Conservation (phyloP, 441 rosid genomes). For the Iberis amara region DNA sequence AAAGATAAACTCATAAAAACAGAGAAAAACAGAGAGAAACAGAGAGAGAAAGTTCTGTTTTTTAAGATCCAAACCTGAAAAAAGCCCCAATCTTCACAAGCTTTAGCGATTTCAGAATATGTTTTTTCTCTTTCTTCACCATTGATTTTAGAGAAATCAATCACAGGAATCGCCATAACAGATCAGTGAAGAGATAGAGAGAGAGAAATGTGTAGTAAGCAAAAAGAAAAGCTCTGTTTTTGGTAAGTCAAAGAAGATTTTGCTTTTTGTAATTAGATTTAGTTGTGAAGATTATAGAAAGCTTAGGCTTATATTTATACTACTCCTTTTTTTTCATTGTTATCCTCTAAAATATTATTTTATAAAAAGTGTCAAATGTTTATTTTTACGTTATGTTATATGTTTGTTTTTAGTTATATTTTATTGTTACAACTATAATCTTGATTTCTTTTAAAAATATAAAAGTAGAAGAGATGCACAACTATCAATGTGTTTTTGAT, state of each 20-base stretch:
- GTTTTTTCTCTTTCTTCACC: slow-evolving; percentile 57
- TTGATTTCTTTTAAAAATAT: neutral
- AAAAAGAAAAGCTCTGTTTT: slow-evolving; percentile 18
- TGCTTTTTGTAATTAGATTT: slow-evolving; percentile 14
- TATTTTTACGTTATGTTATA: slow-evolving; percentile 12
- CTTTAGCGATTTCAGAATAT: slow-evolving; percentile 58
- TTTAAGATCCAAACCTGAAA: slow-evolving; percentile 34
- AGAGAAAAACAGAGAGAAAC: neutral
- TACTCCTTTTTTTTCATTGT: neutral
- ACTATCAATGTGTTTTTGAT: neutral
- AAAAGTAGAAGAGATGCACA: neutral
- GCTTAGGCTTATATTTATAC: slow-evolving; percentile 37
- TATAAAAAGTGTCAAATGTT: slow-evolving; percentile 23
- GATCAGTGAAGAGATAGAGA: slow-evolving; percentile 7
- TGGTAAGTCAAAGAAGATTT: slow-evolving; percentile 17
- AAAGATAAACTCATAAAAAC: neutral
- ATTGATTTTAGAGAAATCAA: slow-evolving; percentile 73
- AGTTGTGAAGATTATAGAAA: slow-evolving; percentile 17
- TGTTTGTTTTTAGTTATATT: neutral
- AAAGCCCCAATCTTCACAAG: slow-evolving; percentile 86
- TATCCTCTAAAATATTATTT: neutral
- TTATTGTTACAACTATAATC: slow-evolving; percentile 13
- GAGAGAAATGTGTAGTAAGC: slow-evolving; percentile 10
- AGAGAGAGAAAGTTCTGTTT: neutral
- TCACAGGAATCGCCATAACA: slow-evolving; percentile 77